Evolutionary conservation across 257 asterid species (phyloP), one percentile per base, ranked within the genome.

Genomic region (Prunella vulgaris): DNA sequence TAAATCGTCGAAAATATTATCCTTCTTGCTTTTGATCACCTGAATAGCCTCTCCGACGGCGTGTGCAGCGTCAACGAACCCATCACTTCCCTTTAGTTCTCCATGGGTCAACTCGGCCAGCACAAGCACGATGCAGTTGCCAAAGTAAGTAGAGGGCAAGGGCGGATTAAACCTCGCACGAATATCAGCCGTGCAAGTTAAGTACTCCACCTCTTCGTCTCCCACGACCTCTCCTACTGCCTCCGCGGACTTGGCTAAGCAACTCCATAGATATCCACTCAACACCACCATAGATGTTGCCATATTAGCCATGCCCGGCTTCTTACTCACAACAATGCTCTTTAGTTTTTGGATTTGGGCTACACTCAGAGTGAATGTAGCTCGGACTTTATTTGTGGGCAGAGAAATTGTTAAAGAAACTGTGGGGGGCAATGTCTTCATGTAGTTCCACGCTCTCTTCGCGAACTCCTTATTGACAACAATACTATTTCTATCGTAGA

Each of bases 151-250:
- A 0, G 9, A 21, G 5, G 78, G 78, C 15, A 74, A 30, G 0
- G 64, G 66, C 10, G 70, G 74, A 7, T 25, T 5, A 0, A 68
- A 37, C 24, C 28, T 28, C 1, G n/a, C 51, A 1, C 74, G 70
- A 1, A 57, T 37, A 18, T 74, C 49, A 3, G 46, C 64, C 3
- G 59, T 18, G 21, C 56, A 49, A 0, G n/a, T 1, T 0, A 74
- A 13, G 74, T 51, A 60, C 74, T 74, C 74, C 0, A 22, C 28
- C 60, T 68, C 78, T 2, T 67, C 32, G 32, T 67, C 65, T 4
- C 8, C 30, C 30, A 49, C 74, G 4, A 35, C 70, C 58, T 74
- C 78, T 10, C 74, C 70, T 7, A 38, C 69, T 0, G 17, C 56
- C 3, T 49, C 71, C 0, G 61, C 68, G 10, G 77, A 58, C 66